A percentile compares a stretch with the other conserved stretches of the same genome.
These are phyloP conservation scores for Pulveroboletus sp. DNA, from an alignment of 1,284 basidiomycete species.

Conservation along the genomic window DNA sequence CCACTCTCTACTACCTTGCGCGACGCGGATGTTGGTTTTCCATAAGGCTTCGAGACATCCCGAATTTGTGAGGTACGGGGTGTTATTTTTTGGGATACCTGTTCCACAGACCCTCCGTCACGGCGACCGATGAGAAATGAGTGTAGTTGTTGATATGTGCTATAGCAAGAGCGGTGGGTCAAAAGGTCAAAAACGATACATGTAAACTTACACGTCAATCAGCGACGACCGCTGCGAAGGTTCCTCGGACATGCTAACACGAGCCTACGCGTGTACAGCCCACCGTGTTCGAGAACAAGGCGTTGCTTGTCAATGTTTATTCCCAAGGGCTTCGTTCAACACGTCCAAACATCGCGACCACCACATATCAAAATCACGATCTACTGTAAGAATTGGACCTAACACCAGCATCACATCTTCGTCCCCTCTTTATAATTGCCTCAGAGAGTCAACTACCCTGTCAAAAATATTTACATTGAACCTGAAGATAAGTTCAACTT, in stretches of 20 bases:
- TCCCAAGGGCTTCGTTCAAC: conserved; percentile 29
- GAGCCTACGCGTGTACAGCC: background rate
- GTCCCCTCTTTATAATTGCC: no score
- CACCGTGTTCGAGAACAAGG: conserved; percentile 12
- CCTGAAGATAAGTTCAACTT: no score
- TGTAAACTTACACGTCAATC: conserved; percentile 46
- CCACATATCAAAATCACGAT: background rate
- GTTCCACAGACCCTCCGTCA: conserved; percentile 56
- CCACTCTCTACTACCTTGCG: conserved; percentile 65
- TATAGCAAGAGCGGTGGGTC: conserved; percentile 29
- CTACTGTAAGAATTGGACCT: no score
- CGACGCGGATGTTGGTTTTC: conserved; percentile 65
- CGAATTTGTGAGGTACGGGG: conserved; percentile 58
- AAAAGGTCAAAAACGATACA: background rate
- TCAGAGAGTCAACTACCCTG: no score
- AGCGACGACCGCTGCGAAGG: conserved; percentile 48
- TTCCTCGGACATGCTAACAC: conserved; percentile 44
- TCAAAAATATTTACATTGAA: no score
- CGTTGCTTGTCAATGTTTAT: conserved; percentile 29
- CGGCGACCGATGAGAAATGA: conserved; percentile 56
- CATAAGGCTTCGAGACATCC: conserved; percentile 61
- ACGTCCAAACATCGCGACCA: conserved; percentile 20
- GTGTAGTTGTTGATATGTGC: conserved; percentile 69
- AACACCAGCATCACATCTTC: no score
- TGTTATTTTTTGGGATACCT: conserved; percentile 57